Conservation (phyloP, 306 rosid genomes). For the Vicia sativa region DNA sequence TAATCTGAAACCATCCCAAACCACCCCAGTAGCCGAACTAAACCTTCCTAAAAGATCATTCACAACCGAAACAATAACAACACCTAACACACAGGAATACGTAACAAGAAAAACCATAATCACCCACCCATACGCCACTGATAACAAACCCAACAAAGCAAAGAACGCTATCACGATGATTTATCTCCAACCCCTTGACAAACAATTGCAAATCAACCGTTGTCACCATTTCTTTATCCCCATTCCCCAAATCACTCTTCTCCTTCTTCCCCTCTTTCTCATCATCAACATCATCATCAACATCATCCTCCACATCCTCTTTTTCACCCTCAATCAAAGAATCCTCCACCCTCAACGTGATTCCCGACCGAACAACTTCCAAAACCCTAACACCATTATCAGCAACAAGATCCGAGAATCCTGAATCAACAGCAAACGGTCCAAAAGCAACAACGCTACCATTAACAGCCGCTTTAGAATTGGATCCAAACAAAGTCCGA, state of each 20-base stretch:
- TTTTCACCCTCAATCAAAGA: slow-evolving; percentile 31
- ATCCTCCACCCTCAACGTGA: slow-evolving; percentile 52
- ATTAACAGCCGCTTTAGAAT: slow-evolving; percentile 48
- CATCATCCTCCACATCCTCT: slow-evolving; percentile 6
- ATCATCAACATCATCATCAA: background rate
- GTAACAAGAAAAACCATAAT: slow-evolving; percentile 83
- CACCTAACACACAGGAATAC: slow-evolving; percentile 85
- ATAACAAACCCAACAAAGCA: slow-evolving; percentile 69
- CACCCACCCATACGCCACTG: slow-evolving; percentile 83
- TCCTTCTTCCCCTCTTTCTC: slow-evolving; percentile 30
- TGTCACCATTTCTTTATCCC: slow-evolving; percentile 45
- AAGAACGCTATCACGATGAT: slow-evolving; percentile 70
- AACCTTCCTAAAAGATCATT: slow-evolving; percentile 74
- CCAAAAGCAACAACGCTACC: slow-evolving; percentile 50
- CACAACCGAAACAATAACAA: slow-evolving; percentile 71
- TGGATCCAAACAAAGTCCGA: slow-evolving; percentile 60
- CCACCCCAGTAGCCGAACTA: slow-evolving; percentile 56
- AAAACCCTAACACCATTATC: slow-evolving; percentile 77
- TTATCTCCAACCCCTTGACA: slow-evolving; percentile 72
- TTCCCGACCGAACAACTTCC: slow-evolving; percentile 66
- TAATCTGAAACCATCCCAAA: slow-evolving; percentile 88
- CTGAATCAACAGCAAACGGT: slow-evolving; percentile 48
- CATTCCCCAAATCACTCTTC: slow-evolving; percentile 47
- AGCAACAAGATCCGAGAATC: slow-evolving; percentile 65
- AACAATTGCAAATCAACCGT: slow-evolving; percentile 66